Conservation (phyloP, 1,139 yeast genomes). For the Hemisphaericaspora xylofermentans region DNA sequence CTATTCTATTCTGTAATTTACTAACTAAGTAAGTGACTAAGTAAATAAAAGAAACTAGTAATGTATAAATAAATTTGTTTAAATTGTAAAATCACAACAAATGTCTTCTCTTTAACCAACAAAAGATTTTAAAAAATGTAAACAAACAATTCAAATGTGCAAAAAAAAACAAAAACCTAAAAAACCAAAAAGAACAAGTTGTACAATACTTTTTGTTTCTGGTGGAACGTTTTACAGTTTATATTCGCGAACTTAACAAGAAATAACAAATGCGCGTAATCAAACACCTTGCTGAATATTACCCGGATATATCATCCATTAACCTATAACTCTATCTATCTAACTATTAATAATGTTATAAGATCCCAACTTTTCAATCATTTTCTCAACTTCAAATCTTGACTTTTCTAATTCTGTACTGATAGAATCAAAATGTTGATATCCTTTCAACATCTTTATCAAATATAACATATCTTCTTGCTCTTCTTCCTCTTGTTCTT, state of each 20-base stretch:
- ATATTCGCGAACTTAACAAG: background rate
- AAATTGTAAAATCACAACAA: too few relatives aligned
- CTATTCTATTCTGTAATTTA: too few relatives aligned
- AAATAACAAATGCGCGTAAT: background rate
- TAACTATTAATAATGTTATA: constrained; percentile 43
- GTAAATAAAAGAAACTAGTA: too few relatives aligned
- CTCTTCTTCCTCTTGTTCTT: too few relatives aligned
- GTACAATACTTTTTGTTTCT: too few relatives aligned
- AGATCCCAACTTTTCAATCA: constrained; percentile 46
- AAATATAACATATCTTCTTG: constrained; percentile 32
- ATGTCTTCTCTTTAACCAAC: too few relatives aligned
- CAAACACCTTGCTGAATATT: background rate
- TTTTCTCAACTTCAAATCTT: constrained; percentile 51
- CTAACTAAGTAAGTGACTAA: too few relatives aligned
- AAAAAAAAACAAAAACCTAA: constrained; percentile 8
- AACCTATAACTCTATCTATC: too few relatives aligned
- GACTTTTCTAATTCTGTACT: constrained; percentile 67
- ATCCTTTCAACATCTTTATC: constrained; percentile 52
- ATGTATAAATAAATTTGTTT: too few relatives aligned
- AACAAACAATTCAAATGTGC: constrained; percentile 7
- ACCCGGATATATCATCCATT: constrained; percentile 2
- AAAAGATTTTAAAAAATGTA: constrained; percentile 6
- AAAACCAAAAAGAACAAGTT: too few relatives aligned
- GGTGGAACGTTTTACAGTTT: constrained; percentile 4
- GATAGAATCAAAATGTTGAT: constrained; percentile 68